Conservation (phyloP, 768 basidiomycete genomes). For the Clitopilus hobsonii region DNA sequence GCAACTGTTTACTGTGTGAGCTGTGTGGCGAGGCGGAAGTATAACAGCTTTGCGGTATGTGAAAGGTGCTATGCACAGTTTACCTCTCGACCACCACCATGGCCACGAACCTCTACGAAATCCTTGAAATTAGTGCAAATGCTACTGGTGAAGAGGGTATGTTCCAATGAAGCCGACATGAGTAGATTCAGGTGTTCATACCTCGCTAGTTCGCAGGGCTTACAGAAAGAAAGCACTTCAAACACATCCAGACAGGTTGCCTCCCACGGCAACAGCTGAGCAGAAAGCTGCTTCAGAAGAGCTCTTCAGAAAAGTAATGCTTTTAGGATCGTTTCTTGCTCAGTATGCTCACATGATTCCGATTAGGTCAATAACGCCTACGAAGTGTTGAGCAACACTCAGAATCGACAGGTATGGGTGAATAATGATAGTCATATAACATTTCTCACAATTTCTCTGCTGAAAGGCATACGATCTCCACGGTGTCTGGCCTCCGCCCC, state of each 20-base stretch:
- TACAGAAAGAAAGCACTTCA: constrained; percentile 68
- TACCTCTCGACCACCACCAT: constrained; percentile 22
- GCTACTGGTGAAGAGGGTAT: constrained; percentile 63
- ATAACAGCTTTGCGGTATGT: too few species aligned
- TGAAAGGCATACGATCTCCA: constrained; percentile 61
- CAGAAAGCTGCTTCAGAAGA: constrained; percentile 64
- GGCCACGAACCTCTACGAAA: constrained; percentile 62
- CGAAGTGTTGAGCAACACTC: constrained; percentile 61
- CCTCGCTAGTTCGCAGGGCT: constrained; percentile 64
- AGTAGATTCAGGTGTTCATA: neutral
- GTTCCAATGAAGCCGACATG: constrained; percentile 18
- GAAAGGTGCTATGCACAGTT: neutral
- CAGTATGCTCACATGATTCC: too few species aligned
- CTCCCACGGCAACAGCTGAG: constrained; percentile 45
- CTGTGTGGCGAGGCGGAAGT: too few species aligned
- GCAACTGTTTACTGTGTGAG: too few species aligned
- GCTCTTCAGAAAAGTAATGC: constrained; percentile 35
- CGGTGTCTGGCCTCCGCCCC: constrained; percentile 72
- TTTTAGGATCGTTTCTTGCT: too few species aligned
- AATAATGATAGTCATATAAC: too few species aligned
- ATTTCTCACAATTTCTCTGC: too few species aligned
- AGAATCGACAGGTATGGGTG: constrained; percentile 46
- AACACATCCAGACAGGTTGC: constrained; percentile 74
- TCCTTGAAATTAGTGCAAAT: constrained; percentile 46
- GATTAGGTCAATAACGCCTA: constrained; percentile 76